Evolutionary conservation across 2,329 filamentous ascomycete species (phyloP), one percentile per base, ranked within the genome.

Genomic region (Apiospora phragmitis): DNA sequence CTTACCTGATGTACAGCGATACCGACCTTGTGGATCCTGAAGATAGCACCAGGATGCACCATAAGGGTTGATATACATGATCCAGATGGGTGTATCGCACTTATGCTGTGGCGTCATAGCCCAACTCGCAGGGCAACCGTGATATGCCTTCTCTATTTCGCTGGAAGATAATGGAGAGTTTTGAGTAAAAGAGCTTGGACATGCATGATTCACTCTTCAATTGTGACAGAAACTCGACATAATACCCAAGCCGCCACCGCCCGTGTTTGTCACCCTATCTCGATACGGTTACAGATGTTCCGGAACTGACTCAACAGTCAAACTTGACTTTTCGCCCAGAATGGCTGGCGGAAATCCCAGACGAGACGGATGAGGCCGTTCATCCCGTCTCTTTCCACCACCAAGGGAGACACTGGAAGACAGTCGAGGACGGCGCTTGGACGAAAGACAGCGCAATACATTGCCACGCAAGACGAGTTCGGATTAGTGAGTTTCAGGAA

Each of bases 401-500:
- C 3, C 47, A 12, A 26, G 47, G 3, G n/a, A 49, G 9, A 26
- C n/a, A 4, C 47, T 49, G n/a, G 0, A 24, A 75, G 29, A 67
- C 59, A 1, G 68, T 73, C 18, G 70, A 76, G 43, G 69, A 76
- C 51, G 45, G 68, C 42, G 65, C 69, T 49, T 72, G 18, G 75
- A 76, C 21, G 75, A 76, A 47, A n/a, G n/a, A 74, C 74, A n/a
- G 75, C 72, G 9, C 73, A 68, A 59, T 76, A 76, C 68, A 71
- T 75, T 8, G 75, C 73, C 26, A 71, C 73, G 29, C 71, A 72
- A 45, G 73, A 75, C 32, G 70, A 76, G 43, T 76, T 73, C 55
- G 71, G 70, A 24, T 75, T 75, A 2, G 77, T 79, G 77, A 77
- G n/a, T 76, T 24, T 75, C 76, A 11, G 77, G 77, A 43, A 72